Percentiles rank a stretch among this genome's conserved stretches.
These are phyloP conservation scores for Torulaspora microellipsoides DNA, from an alignment of 805 yeast species.

Conservation along the genomic window DNA sequence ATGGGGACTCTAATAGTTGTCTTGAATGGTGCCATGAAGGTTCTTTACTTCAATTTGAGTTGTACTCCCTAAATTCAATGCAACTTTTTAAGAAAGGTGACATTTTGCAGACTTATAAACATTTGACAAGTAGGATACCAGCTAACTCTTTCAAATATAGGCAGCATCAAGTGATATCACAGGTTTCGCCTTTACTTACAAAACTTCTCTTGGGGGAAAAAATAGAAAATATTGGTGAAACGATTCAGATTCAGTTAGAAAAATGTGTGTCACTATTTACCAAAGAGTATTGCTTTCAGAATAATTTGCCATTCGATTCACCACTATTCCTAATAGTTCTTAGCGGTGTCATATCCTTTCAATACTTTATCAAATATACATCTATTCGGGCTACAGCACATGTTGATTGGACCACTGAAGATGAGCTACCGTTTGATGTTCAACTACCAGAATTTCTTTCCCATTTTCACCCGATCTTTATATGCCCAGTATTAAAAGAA, in stretches of 20 bases:
- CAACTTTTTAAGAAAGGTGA: slow-evolving; percentile 17
- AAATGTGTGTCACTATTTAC: slow-evolving; percentile 37
- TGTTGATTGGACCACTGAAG: slow-evolving; percentile 48
- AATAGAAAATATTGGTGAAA: slow-evolving; percentile 21
- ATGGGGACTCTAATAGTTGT: slow-evolving; percentile 42
- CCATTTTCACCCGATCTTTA: slow-evolving; percentile 58
- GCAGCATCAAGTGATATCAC: slow-evolving; percentile 34
- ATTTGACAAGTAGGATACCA: slow-evolving; percentile 37
- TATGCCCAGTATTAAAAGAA: slow-evolving; percentile 67
- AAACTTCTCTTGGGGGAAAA: slow-evolving; percentile 28
- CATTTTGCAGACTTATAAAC: slow-evolving; percentile 37
- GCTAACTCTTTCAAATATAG: slow-evolving; percentile 37
- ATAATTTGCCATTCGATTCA: slow-evolving; percentile 49
- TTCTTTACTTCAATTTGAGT: slow-evolving; percentile 24
- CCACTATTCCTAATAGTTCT: slow-evolving; percentile 47
- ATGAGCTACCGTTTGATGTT: slow-evolving; percentile 62
- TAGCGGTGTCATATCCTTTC: slow-evolving; percentile 52
- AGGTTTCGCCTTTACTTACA: slow-evolving; percentile 43
- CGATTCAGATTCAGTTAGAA: slow-evolving; percentile 18
- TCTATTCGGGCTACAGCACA: slow-evolving; percentile 30
- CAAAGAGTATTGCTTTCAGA: slow-evolving; percentile 45
- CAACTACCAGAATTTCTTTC: slow-evolving; percentile 48
- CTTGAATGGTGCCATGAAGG: slow-evolving; percentile 44
- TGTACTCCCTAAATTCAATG: slow-evolving; percentile 23
- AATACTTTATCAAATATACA: slow-evolving; percentile 47